Percentiles rank a stretch among this genome's conserved stretches.
phyloP scores from a whole-genome alignment of 73 alveolate species.

The Paramecium sonneborni region DNA sequence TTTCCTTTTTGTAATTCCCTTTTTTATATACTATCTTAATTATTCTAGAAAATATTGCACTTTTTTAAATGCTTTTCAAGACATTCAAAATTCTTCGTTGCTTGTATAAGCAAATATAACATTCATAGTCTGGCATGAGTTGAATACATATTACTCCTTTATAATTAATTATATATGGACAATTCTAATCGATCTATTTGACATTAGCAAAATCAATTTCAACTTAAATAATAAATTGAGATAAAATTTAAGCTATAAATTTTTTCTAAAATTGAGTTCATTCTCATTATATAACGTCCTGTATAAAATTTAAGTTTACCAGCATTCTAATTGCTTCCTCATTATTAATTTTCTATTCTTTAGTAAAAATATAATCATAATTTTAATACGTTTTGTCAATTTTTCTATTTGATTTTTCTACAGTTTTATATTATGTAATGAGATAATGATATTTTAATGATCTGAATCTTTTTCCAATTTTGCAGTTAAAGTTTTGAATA shows the following conservation, averaged over 20 bases:
- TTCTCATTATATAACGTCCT: not conserved
- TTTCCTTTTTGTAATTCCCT: not conserved
- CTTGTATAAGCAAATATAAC: no score
- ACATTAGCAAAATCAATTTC: no score
- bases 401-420: not conserved
- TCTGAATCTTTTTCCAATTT: not conserved
- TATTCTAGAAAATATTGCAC: no score
- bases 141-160: no score
- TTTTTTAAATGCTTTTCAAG: no score
- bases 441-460: not conserved
- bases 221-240: no score
- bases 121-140: no score
- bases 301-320: not conserved
- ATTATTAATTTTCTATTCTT: not conserved
- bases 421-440: not conserved
- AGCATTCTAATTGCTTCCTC: not conserved
- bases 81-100: no score
- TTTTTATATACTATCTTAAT: not conserved
- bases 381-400: not conserved
- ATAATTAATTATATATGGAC: no score
- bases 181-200: no score
- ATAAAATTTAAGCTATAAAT: no score
- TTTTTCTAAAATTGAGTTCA: not conserved
- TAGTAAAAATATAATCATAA: not conserved
- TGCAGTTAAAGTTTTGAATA: no score